These are phyloP conservation scores for Talaromyces stipitatus DNA, from an alignment of 495 filamentous ascomycete genomes.

Conservation along the genomic window DNA sequence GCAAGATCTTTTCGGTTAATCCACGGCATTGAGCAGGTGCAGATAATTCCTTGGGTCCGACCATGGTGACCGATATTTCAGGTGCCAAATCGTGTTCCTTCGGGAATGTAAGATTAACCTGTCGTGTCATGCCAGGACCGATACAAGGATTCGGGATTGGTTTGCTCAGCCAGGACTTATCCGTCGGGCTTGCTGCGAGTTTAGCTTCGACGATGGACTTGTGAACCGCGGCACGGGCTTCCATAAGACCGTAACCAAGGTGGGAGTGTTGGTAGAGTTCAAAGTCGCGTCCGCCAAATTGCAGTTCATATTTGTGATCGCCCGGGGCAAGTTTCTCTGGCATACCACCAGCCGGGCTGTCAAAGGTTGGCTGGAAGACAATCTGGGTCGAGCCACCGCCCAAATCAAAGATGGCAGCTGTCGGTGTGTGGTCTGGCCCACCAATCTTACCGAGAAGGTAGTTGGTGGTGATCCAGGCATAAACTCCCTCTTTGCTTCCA, in stretches of 20 bases:
- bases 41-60: constrained; percentile 61
- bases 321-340: constrained; percentile 78
- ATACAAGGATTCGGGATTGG: constrained; percentile 87
- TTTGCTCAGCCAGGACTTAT: constrained; percentile 48
- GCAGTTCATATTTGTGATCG: constrained; percentile 92
- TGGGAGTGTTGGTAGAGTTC: constrained; percentile 98
- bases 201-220: constrained; percentile 57
- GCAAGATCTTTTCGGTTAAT: constrained; percentile 80
- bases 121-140: constrained; percentile 63
- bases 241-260: constrained; percentile 94
- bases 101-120: constrained; percentile 59
- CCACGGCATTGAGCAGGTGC: constrained; percentile 81
- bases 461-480: constrained; percentile 98
- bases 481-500: constrained; percentile 93
- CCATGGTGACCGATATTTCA: constrained; percentile 68
- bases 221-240: constrained; percentile 81
- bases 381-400: constrained; percentile 97
- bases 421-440: constrained; percentile 78
- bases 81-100: constrained; percentile 54
- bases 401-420: constrained; percentile 91
- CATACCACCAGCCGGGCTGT: constrained; percentile 69
- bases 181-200: constrained; percentile 36
- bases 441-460: constrained; percentile 98
- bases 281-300: constrained; percentile 85
- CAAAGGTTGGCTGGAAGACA: constrained; percentile 94